Percentiles rank a stretch among this genome's conserved stretches.
Conservation (phyloP, 2,329 filamentous ascomycete genomes). For the Sporothrix sp. region DNA sequence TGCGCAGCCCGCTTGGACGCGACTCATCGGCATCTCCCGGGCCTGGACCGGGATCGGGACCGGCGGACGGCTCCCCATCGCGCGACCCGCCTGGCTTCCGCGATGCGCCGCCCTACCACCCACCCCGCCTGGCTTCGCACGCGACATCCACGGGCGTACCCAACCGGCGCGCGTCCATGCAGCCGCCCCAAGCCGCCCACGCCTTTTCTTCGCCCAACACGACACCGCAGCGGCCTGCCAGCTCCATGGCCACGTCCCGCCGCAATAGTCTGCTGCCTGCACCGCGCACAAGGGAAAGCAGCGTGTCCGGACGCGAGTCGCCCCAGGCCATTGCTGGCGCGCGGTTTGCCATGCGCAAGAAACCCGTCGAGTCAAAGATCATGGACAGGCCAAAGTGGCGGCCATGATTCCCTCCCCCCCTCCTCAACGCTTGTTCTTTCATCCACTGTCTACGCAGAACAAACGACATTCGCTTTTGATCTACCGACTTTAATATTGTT, state of each 20-base stretch:
- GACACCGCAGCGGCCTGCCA: slow-evolving; percentile 38
- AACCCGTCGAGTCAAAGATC: slow-evolving; percentile 24
- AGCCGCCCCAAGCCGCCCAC: slow-evolving; percentile 32
- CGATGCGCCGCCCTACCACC: slow-evolving; percentile 37
- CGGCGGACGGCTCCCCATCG: slow-evolving; percentile 37
- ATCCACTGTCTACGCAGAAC: neutral
- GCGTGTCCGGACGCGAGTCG: slow-evolving; percentile 35
- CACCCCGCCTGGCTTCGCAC: slow-evolving; percentile 36
- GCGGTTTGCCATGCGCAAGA: slow-evolving; percentile 34
- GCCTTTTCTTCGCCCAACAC: slow-evolving; percentile 19
- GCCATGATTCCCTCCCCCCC: slow-evolving; percentile 22
- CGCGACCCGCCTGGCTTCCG: slow-evolving; percentile 36
- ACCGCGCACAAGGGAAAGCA: slow-evolving; percentile 26
- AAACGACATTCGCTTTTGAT: slow-evolving; percentile 1
- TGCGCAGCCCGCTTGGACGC: slow-evolving; percentile 39
- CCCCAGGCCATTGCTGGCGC: slow-evolving; percentile 39
- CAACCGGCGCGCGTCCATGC: slow-evolving; percentile 44
- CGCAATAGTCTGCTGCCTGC: slow-evolving; percentile 45
- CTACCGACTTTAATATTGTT: slow-evolving; percentile 6
- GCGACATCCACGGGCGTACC: slow-evolving; percentile 32
- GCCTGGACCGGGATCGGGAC: too few species aligned
- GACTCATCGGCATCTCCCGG: slow-evolving; percentile 40
- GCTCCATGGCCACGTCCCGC: slow-evolving; percentile 43
- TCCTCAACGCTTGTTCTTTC: neutral
- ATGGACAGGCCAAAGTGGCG: slow-evolving; percentile 41